Conservation (phyloP, 2,329 filamentous ascomycete genomes). For the Talaromyces sp. region DNA sequence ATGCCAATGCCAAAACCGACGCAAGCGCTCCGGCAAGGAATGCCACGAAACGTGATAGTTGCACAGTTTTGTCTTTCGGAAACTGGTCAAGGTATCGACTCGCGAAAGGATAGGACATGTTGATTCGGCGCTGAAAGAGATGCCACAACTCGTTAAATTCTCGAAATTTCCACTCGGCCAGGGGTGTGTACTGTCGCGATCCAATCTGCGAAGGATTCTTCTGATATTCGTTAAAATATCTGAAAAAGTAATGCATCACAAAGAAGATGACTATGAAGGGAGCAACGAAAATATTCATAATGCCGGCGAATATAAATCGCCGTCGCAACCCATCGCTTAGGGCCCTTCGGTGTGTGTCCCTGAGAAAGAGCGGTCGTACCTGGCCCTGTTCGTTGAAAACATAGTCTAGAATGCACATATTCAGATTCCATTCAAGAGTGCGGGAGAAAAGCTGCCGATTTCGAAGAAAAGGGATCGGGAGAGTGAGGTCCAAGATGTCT, state of each 20-base stretch:
- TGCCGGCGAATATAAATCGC: constrained; percentile 74
- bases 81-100: constrained; percentile 93
- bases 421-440: constrained; percentile 86
- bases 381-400: constrained; percentile 88
- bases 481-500: constrained; percentile 79
- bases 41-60: constrained; percentile 74
- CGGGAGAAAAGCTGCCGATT: constrained; percentile 79
- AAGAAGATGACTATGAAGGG: constrained; percentile 85
- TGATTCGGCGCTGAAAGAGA: constrained; percentile 79
- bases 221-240: constrained; percentile 95
- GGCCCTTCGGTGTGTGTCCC: constrained; percentile 70
- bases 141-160: constrained; percentile 97
- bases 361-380: constrained; percentile 78
- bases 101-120: constrained; percentile 93
- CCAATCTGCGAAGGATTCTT: constrained; percentile 83
- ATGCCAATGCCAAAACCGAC: constrained; percentile 75
- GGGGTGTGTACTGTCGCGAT: constrained; percentile 83
- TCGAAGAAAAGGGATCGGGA: constrained; percentile 77
- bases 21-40: constrained; percentile 84
- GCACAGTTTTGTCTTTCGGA: constrained; percentile 87
- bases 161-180: constrained; percentile 96
- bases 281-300: constrained; percentile 80
- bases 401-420: constrained; percentile 85
- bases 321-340: constrained; percentile 72
- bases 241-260: constrained; percentile 84